Evolutionary conservation across 2,329 filamentous ascomycete species (phyloP), one percentile per base, ranked within the genome.

Genomic region (Fusarium sp.): DNA sequence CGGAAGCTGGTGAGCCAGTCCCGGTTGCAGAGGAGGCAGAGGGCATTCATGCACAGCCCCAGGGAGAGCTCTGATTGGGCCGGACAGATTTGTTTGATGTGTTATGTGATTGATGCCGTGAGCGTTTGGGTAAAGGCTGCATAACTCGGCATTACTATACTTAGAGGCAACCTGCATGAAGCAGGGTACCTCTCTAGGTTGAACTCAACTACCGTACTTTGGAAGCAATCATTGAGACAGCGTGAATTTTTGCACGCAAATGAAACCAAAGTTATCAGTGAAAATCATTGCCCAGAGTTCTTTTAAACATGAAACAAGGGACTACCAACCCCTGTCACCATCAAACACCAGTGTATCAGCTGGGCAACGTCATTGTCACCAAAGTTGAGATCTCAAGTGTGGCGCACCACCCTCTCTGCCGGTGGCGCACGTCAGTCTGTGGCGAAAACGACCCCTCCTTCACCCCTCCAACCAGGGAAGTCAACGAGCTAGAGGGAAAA

Each of bases 381-480:
- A 62, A 66, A 56, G 34, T 60, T 32, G 39, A 52, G 30, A 59
- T 61, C 57, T 25, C 52, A 32, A 66, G 25, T 58, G 62, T 61
- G 54, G 48, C 59, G 66, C 57, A 67, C 50, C 59, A 56, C 35
- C 43, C 58, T 45, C 43, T 48, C 13, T 45, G 8, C 43, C 43
- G 50, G 72, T 74, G 72, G 72, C 69, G 72, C 66, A 64, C 18
- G 45, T 50, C 60, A 73, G 64, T 13, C 48, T 76, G 76, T 77
- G 76, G 76, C 76, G 43, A 74, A 71, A 68, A 68, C 9, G 62
- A 76, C 75, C 73, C 76, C 76, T 72, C 71, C 67, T 66, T 77
- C 70, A 77, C 76, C 77, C 77, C 77, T 79, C 76, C 77, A 73
- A 77, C 77, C 70, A 73, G 67, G 56, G 30, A 67, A 57, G 18